Evolutionary conservation across 108 stramenopile genomes (phyloP).

Genomic region (Discostella pseudostelligera): DNA sequence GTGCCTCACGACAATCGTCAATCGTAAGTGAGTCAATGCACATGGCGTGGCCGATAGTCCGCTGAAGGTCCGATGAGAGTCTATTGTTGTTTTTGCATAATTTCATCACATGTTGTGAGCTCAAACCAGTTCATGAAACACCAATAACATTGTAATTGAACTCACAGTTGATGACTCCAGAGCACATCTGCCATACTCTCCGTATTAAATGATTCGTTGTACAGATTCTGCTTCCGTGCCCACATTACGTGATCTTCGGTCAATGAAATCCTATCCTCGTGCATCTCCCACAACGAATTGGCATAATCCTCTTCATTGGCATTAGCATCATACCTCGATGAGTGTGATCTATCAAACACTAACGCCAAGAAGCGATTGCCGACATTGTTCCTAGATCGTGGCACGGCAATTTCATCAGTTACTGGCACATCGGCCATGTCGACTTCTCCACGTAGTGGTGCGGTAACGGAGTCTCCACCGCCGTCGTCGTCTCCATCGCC

Average conservation of each 20-base stretch:
- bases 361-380: constrained; percentile 80
- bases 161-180: constrained; percentile 82
- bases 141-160: neutral
- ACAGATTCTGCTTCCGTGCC: constrained; percentile 81
- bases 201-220: constrained; percentile 84
- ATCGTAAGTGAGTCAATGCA: constrained; percentile 72
- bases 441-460: constrained; percentile 27
- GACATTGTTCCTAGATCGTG: constrained; percentile 73
- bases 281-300: constrained; percentile 60
- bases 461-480: constrained; percentile 5
- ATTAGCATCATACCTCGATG: neutral
- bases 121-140: too few relatives aligned
- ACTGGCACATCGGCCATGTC: constrained; percentile 60
- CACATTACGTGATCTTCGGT: constrained; percentile 88
- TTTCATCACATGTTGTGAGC: constrained; percentile 4
- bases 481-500: constrained; percentile 35
- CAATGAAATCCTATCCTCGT: constrained; percentile 58
- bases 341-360: constrained; percentile 58
- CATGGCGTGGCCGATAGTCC: constrained; percentile 75
- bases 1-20: constrained; percentile 58
- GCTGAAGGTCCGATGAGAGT: constrained; percentile 71
- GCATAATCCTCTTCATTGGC: constrained; percentile 50
- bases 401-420: constrained; percentile 64
- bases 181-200: constrained; percentile 83
- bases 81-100: constrained; percentile 42